Evolutionary conservation across 169 alveolate genomes (phyloP), one percentile per base, ranked within the genome.

Genomic region (Perkinsus marinus): DNA sequence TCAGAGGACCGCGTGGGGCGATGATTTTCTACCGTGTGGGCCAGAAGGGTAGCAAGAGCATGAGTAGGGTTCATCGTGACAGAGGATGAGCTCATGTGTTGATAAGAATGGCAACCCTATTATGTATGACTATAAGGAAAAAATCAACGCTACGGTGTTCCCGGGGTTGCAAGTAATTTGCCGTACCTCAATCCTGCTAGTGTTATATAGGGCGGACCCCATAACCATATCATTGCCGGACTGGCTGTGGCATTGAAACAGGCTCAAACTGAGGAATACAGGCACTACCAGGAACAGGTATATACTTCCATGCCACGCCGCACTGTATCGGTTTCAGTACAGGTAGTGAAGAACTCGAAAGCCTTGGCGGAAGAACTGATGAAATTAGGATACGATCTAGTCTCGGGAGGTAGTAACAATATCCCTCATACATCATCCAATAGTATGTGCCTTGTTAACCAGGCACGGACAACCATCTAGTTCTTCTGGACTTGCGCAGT

Each of bases 1-100:
- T 95, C 91, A 91, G 96, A 37, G 94, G 79, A 2, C 79, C 79
- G 79, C 7, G 79, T 13, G 79, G 79, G 5, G 79, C 79, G 5
- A 57, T 57, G 79, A 57, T 79, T 5, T 79, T 39, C 39, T 37
- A 37, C 34, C 19, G 91, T 30, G 30, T 38, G 22, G 91, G 93
- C 39, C 37, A 36, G 36, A 30, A 43, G 57, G 89, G 43, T n/a
- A n/a, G n/a, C n/a, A n/a, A n/a, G n/a, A n/a, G n/a, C n/a, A n/a
- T n/a, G n/a, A n/a, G n/a, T n/a, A n/a, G n/a, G n/a, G n/a, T n/a
- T n/a, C n/a, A n/a, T n/a, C n/a, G n/a, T n/a, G n/a, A n/a, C n/a
- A n/a, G n/a, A n/a, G n/a, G n/a, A n/a, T n/a, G n/a, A n/a, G n/a
- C n/a, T n/a, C n/a, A n/a, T n/a, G n/a, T 5, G 89, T 91, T 37